These are phyloP conservation scores for Erysimum cheiri DNA, from an alignment of 441 rosid species.

Conservation along the genomic window DNA sequence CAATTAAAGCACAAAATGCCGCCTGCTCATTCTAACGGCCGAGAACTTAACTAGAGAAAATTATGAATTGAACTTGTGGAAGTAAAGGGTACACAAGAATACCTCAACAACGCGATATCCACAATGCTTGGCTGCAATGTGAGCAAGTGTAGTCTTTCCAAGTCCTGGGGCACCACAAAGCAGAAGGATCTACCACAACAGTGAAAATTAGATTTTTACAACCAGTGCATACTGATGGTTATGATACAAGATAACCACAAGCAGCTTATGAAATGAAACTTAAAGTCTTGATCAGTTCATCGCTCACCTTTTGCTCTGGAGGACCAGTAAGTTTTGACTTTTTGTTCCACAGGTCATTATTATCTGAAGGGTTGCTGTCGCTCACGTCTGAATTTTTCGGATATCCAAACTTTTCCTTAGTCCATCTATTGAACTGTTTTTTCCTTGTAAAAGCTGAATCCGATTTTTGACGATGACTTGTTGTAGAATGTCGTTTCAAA, in stretches of 20 bases:
- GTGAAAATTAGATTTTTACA: slow-evolving; percentile 33
- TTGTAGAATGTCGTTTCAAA: slow-evolving; percentile 84
- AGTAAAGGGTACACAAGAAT: slow-evolving; percentile 43
- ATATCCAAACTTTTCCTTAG: slow-evolving; percentile 52
- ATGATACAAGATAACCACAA: slow-evolving; percentile 14
- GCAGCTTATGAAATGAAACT: slow-evolving; percentile 1
- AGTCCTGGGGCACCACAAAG: slow-evolving; percentile 99
- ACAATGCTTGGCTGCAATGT: slow-evolving; percentile 97
- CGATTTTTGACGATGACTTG: slow-evolving; percentile 60
- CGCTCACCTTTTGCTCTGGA: slow-evolving; percentile 86
- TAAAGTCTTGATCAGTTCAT: slow-evolving; percentile 32
- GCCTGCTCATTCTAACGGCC: not conserved
- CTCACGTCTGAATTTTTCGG: slow-evolving; percentile 47
- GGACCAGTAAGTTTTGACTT: slow-evolving; percentile 71
- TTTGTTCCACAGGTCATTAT: slow-evolving; percentile 57
- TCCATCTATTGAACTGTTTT: slow-evolving; percentile 58
- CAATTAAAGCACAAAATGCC: not conserved
- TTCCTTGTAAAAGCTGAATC: slow-evolving; percentile 61
- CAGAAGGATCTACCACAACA: slow-evolving; percentile 77
- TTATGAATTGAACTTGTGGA: slow-evolving; percentile 2
- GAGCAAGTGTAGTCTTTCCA: slow-evolving; percentile 99
- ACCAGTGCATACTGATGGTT: not conserved
- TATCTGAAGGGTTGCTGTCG: slow-evolving; percentile 50
- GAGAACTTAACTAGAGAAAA: slow-evolving; percentile 13
- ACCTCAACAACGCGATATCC: slow-evolving; percentile 99